Conservation (phyloP, 805 yeast species). For the Ogataea ramenticola region DNA sequence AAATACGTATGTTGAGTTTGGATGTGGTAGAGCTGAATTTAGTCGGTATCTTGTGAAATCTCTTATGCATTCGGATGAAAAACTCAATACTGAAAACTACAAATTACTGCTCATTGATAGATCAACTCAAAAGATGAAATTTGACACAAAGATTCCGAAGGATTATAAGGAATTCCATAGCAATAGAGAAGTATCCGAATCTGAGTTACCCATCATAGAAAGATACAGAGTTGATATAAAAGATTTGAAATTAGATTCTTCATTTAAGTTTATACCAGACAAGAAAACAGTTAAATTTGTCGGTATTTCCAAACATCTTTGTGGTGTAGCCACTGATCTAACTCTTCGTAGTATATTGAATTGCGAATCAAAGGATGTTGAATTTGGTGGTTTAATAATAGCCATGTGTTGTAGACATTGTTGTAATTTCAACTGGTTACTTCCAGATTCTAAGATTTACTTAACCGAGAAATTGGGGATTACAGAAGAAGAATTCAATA, state of each 20-base stretch:
- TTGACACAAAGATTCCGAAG: slow-evolving; percentile 58
- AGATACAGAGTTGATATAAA: slow-evolving; percentile 74
- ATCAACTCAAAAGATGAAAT: slow-evolving; percentile 68
- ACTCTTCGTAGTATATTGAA: slow-evolving; percentile 56
- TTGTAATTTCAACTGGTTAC: slow-evolving; percentile 53
- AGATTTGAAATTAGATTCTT: slow-evolving; percentile 50
- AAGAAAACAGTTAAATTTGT: slow-evolving; percentile 24
- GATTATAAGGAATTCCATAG: slow-evolving; percentile 51
- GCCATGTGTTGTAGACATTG: slow-evolving; percentile 94
- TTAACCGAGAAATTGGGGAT: slow-evolving; percentile 27
- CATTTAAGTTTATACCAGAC: slow-evolving; percentile 23
- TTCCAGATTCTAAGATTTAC: slow-evolving; percentile 38
- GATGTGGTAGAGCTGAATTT: slow-evolving; percentile 87
- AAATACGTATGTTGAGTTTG: slow-evolving; percentile 62
- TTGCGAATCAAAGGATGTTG: slow-evolving; percentile 8
- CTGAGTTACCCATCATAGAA: slow-evolving; percentile 11
- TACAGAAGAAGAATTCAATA: slow-evolving; percentile 21
- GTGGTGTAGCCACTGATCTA: slow-evolving; percentile 92
- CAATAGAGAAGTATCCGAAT: neutral
- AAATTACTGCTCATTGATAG: slow-evolving; percentile 64
- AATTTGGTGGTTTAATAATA: slow-evolving; percentile 52
- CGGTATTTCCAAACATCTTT: slow-evolving; percentile 79
- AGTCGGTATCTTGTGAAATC: slow-evolving; percentile 50
- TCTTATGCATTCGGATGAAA: slow-evolving; percentile 7
- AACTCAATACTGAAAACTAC: neutral